Conservation (phyloP, 768 basidiomycete genomes). For the Pisolithus orientalis region DNA sequence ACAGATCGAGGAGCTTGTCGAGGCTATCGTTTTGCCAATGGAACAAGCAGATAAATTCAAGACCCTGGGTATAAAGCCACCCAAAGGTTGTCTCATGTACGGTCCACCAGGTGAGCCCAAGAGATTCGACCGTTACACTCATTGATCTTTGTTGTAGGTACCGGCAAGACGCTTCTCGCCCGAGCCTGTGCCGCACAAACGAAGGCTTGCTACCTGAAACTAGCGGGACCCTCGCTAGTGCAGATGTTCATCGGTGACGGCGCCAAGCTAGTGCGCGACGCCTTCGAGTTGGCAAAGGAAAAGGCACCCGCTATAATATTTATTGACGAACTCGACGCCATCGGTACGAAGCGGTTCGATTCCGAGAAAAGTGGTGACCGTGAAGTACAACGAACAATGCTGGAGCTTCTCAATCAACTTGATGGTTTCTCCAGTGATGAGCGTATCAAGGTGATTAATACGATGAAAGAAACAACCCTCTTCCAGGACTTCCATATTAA, state of each 20-base stretch:
- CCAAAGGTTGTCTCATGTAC: constrained; percentile 98
- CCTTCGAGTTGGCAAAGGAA: constrained; percentile 96
- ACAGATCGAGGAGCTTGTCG: constrained; percentile 97
- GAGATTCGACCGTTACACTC: not conserved
- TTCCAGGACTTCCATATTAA: not conserved
- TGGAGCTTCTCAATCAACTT: constrained; percentile 95
- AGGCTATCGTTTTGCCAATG: constrained; percentile 98
- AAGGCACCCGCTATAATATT: constrained; percentile 99
- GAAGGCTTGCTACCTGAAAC: constrained; percentile 95
- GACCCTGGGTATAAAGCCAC: constrained; percentile 93
- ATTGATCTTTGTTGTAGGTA: constrained; percentile 43
- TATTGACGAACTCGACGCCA: constrained; percentile 98
- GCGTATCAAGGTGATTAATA: constrained; percentile 75
- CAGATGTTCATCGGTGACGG: constrained; percentile 99
- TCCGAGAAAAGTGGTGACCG: constrained; percentile 98
- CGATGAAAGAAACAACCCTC: not conserved
- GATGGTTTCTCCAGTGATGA: constrained; percentile 98
- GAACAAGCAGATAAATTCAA: constrained; percentile 98
- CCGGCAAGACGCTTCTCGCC: constrained; percentile 95
- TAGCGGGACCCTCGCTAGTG: constrained; percentile 95
- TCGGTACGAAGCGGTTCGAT: constrained; percentile 97
- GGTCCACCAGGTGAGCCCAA: constrained; percentile 81
- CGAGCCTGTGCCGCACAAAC: constrained; percentile 98
- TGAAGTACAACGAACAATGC: constrained; percentile 99
- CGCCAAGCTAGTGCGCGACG: constrained; percentile 96